phyloP scores from a whole-genome alignment of 805 yeast species.

The Zygosaccharomyces bisporus region DNA sequence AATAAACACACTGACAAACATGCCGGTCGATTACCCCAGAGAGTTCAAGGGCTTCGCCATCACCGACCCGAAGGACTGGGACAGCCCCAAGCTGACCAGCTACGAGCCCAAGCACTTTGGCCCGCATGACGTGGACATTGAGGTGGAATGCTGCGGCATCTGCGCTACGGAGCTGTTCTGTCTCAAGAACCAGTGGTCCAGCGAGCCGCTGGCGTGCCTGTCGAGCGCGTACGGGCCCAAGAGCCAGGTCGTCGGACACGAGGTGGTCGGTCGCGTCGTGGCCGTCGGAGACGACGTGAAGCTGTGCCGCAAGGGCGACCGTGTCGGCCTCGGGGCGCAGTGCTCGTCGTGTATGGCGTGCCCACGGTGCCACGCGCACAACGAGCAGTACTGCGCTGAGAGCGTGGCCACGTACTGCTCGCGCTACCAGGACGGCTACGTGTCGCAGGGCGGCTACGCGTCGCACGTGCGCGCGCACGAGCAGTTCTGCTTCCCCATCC shows the following conservation, averaged over 20 bases:
- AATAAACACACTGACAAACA: not conserved
- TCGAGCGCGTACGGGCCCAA: constrained; percentile 15
- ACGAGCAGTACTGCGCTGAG: constrained; percentile 55
- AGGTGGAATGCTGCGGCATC: constrained; percentile 59
- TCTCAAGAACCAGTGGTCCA: constrained; percentile 27
- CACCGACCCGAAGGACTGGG: constrained; percentile 49
- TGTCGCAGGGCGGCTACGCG: constrained; percentile 31
- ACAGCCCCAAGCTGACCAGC: constrained; percentile 48
- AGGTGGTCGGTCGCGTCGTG: constrained; percentile 57
- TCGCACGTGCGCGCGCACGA: constrained; percentile 18
- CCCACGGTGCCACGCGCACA: constrained; percentile 49
- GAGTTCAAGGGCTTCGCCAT: constrained; percentile 62
- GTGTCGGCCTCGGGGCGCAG: constrained; percentile 81
- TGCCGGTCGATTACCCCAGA: constrained; percentile 28
- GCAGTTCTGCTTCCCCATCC: constrained; percentile 46
- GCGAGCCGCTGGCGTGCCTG: constrained; percentile 14
- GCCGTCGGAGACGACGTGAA: constrained; percentile 56
- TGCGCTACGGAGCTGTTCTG: constrained; percentile 55
- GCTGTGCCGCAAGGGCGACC: constrained; percentile 57
- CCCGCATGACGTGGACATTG: constrained; percentile 49
- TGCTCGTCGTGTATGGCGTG: constrained; percentile 59
- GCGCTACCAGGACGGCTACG: constrained; percentile 32
- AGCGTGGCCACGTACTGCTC: constrained; percentile 46
- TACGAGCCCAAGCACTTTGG: constrained; percentile 48
- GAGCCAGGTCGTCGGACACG: constrained; percentile 62